Percentiles rank a stretch among this genome's conserved stretches.
Conservation (phyloP, 2,329 filamentous ascomycete genomes). For the Diplodia mutila region DNA sequence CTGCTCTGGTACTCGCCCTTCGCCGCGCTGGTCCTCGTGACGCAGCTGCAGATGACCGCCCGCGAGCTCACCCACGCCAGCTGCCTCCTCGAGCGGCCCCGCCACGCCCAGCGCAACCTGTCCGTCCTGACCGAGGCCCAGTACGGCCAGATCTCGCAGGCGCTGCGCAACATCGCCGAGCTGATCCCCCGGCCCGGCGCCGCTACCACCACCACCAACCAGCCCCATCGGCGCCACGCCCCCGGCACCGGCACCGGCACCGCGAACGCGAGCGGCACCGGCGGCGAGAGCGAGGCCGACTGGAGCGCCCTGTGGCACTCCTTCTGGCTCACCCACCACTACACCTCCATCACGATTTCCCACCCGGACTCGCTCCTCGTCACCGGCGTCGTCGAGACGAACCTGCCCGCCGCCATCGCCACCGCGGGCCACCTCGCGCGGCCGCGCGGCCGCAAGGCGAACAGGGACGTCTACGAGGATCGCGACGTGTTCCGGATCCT, state of each 20-base stretch:
- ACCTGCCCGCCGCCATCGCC: slow-evolving; percentile 6
- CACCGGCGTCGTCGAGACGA: background rate
- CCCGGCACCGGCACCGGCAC: background rate
- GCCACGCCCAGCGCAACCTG: background rate
- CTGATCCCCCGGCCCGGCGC: background rate
- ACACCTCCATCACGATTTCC: background rate
- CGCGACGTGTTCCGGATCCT: background rate
- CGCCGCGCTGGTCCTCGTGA: background rate
- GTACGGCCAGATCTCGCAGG: background rate
- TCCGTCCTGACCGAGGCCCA: slow-evolving; percentile 9
- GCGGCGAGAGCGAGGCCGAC: background rate
- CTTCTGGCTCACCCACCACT: background rate
- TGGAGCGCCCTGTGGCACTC: background rate
- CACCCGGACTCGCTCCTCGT: background rate
- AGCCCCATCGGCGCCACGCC: too few species aligned
- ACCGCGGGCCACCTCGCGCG: background rate
- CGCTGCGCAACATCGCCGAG: background rate
- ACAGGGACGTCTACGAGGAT: slow-evolving; percentile 1
- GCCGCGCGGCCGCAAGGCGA: background rate
- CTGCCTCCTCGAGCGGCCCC: background rate
- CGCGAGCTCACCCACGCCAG: background rate
- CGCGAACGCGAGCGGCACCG: background rate
- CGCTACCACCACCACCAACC: background rate
- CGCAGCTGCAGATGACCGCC: background rate
- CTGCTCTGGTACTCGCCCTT: slow-evolving; percentile 14